A percentile compares a stretch with the other conserved stretches of the same genome.
phyloP scores from a whole-genome alignment of 164 flowering plant species.

The Magnolia changhungtana region DNA sequence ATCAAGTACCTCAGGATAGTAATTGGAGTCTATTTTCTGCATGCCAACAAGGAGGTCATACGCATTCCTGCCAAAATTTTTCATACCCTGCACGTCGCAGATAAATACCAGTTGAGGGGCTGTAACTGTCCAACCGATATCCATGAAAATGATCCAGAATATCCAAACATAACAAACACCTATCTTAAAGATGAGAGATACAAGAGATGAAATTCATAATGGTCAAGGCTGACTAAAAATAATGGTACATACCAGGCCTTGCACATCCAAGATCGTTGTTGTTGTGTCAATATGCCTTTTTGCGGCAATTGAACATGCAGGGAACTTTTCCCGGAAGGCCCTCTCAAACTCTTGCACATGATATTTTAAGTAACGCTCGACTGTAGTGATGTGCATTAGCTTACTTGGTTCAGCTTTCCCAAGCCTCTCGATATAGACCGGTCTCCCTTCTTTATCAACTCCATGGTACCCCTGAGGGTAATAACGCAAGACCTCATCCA shows the following conservation, averaged over 20 bases:
- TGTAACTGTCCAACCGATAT: neutral
- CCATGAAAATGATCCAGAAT: neutral
- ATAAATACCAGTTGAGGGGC: neutral
- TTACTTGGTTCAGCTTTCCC: conserved; percentile 78
- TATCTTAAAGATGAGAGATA: neutral
- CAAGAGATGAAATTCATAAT: neutral
- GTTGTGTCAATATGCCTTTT: conserved; percentile 81
- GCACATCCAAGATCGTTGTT: conserved; percentile 91
- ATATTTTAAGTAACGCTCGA: conserved; percentile 81
- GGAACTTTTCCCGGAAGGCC: conserved; percentile 69
- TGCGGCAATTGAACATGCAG: conserved; percentile 86
- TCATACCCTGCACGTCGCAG: conserved; percentile 54
- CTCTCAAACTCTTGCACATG: conserved; percentile 91
- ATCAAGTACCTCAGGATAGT: conserved; percentile 85
- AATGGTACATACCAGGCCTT: conserved; percentile 76
- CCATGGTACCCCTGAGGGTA: conserved; percentile 98
- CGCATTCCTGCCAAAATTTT: conserved; percentile 69
- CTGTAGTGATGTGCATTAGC: conserved; percentile 78
- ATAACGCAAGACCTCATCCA: conserved; percentile 61
- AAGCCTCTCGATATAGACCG: conserved; percentile 76
- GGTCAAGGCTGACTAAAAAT: neutral
- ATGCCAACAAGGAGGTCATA: conserved; percentile 65
- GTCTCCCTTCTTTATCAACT: conserved; percentile 87
- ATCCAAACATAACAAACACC: neutral
- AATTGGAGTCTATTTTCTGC: conserved; percentile 67